Percentiles rank a stretch among this genome's conserved stretches.
Conservation (phyloP, 2,329 filamentous ascomycete genomes). For the Raffaelea ambrosiae region DNA sequence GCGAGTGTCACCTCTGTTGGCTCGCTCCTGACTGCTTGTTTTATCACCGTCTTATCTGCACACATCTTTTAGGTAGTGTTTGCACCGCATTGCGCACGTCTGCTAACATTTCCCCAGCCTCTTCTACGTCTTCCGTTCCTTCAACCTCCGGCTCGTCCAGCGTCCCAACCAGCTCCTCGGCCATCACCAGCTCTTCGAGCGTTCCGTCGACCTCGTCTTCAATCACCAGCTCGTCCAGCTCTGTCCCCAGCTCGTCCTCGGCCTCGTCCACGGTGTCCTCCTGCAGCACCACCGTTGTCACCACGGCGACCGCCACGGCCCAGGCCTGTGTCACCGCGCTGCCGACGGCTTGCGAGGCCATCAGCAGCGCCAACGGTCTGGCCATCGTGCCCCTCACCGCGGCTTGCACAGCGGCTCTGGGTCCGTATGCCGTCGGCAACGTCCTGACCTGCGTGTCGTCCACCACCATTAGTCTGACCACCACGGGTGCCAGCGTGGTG, state of each 20-base stretch:
- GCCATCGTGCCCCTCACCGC: neutral
- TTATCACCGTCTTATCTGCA: no score
- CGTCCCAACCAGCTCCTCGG: neutral
- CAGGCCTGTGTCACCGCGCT: constrained; percentile 5
- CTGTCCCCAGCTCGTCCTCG: neutral
- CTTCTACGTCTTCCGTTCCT: neutral
- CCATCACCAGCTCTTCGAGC: neutral
- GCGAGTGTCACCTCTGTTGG: no score
- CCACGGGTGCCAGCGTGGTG: constrained; percentile 1
- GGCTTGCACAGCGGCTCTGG: neutral
- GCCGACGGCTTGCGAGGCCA: constrained; percentile 3
- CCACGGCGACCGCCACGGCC: neutral
- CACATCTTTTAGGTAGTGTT: no score
- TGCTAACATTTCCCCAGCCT: neutral
- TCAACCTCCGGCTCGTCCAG: neutral
- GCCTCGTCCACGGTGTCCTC: neutral
- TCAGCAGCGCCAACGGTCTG: neutral
- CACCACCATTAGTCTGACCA: neutral
- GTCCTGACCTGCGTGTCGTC: neutral
- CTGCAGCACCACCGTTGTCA: constrained; percentile 4
- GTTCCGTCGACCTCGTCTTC: neutral
- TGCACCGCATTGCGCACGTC: no score
- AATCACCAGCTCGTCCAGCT: neutral
- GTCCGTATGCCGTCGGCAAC: neutral
- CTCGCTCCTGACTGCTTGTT: no score